Base-by-base conservation (phyloP, 352 stramenopile species). In the Phytophthora lateralis region DNA sequence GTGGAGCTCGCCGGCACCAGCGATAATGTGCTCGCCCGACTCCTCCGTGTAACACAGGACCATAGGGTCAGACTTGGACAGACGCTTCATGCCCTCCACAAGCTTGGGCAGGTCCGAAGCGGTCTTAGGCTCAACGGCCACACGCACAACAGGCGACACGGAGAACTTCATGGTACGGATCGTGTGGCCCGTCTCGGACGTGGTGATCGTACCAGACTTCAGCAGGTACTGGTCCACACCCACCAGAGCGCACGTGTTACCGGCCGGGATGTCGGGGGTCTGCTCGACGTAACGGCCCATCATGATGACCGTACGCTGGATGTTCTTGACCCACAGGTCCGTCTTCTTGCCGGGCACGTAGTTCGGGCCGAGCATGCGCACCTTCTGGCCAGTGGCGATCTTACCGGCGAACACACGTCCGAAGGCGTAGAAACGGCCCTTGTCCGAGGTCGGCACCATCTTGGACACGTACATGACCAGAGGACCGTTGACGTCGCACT, bases 141-240 rank as follows among this genome's bases (percentile, higher is more conserved):
- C 98, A 87, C 97, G 97, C 72, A 99, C 97, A 72, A 99, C 98
- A 38, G 97, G 97, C 49, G 97, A 99, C 52, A 99, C 97, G 55
- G 94, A 98, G 85, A 99, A 99, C 88, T 99, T 99, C 97, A 99
- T 99, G 55, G 97, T 99, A 84, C 98, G 98, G 82, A 99, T 99
- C 41, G 83, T 97, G 92, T 98, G 92, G 49, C 96, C 97, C 73
- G 96, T 96, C 66, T 99, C 97, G 24, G 88, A 98, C 46, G 96
- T 99, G 60, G 96, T 98, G 71, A 99, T 98, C 52, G 98, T 99
- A 85, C 97, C 98, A 67, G 90, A 98, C 95, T 99, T 99, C 65
- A 99, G 89, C 66, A 99, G 83, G 96, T 99, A 99, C 82, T 99
- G 96, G 88, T 99, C 97, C 14, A 99, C 96, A 85, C 98, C 97